These are phyloP conservation scores for Marasmius oreades DNA, from an alignment of 1,284 basidiomycete genomes.

Conservation along the genomic window DNA sequence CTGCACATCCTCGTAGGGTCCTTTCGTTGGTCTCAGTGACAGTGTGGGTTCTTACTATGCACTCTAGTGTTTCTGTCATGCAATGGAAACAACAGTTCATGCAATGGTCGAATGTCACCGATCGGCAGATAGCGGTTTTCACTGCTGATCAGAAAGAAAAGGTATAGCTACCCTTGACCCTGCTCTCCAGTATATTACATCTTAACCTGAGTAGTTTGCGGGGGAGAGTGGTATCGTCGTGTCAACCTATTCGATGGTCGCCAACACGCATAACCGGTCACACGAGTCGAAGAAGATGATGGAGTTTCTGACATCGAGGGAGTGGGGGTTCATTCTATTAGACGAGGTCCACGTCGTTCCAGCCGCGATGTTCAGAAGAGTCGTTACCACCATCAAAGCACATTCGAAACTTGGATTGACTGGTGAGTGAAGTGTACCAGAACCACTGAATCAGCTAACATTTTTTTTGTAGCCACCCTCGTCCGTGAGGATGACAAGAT, in stretches of 20 bases:
- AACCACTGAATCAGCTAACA: background rate
- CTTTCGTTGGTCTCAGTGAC: background rate
- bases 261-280: conserved; percentile 93
- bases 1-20: conserved; percentile 89
- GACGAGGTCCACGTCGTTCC: conserved; percentile 98
- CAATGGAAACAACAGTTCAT: conserved; percentile 98
- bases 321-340: conserved; percentile 94
- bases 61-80: conserved; percentile 85
- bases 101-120: conserved; percentile 96
- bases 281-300: conserved; percentile 99
- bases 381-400: conserved; percentile 95
- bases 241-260: conserved; percentile 98
- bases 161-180: conserved; percentile 38
- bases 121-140: conserved; percentile 92
- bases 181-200: conserved; percentile 10
- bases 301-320: conserved; percentile 92
- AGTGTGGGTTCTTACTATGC: background rate
- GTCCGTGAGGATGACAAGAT: conserved; percentile 99
- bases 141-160: conserved; percentile 96
- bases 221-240: conserved; percentile 95
- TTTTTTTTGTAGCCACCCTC: conserved; percentile 71
- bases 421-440: conserved; percentile 42
- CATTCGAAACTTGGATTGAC: conserved; percentile 96
- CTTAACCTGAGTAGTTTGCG: conserved; percentile 61
- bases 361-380: conserved; percentile 94